phyloP scores from a whole-genome alignment of 2,329 filamentous ascomycete genomes.

The Coniella lustricola region DNA sequence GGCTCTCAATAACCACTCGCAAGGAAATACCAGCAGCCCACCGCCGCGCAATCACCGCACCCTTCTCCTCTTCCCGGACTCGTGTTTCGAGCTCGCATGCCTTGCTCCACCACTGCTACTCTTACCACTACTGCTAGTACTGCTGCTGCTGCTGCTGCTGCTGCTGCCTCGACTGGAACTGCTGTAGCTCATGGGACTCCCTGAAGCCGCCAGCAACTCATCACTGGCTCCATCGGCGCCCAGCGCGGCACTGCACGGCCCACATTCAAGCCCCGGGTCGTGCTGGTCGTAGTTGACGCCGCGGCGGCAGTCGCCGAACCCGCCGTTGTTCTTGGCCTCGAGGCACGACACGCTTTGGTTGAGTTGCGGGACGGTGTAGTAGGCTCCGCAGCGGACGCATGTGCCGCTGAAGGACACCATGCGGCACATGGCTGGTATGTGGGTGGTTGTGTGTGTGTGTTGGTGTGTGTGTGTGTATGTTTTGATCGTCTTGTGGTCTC shows the following conservation, averaged over 20 bases:
- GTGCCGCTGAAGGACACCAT: constrained; percentile 36
- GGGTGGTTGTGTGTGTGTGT: not conserved
- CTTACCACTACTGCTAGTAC: no score
- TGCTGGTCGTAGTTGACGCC: constrained; percentile 38
- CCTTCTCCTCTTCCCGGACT: constrained; percentile 11
- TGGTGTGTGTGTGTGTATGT: not conserved
- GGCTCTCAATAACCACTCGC: no score
- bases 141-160: not conserved
- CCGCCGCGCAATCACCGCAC: constrained; percentile 7
- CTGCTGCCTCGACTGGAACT: not conserved
- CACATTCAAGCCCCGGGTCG: constrained; percentile 41
- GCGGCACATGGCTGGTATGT: constrained; percentile 35
- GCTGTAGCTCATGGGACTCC: not conserved
- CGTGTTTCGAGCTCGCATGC: constrained; percentile 1
- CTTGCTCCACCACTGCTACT: not conserved
- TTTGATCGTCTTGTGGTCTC: not conserved
- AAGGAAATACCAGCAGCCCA: not conserved
- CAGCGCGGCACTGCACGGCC: constrained; percentile 26
- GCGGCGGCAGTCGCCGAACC: constrained; percentile 35
- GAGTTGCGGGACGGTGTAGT: constrained; percentile 37
- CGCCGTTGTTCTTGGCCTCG: constrained; percentile 41
- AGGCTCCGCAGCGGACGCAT: constrained; percentile 35
- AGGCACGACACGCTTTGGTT: constrained; percentile 40
- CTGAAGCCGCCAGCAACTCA: constrained; percentile 7
- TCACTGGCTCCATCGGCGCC: constrained; percentile 25